Base-by-base conservation (phyloP, 139 green algal genomes). In the Eudorina sp. region DNA sequence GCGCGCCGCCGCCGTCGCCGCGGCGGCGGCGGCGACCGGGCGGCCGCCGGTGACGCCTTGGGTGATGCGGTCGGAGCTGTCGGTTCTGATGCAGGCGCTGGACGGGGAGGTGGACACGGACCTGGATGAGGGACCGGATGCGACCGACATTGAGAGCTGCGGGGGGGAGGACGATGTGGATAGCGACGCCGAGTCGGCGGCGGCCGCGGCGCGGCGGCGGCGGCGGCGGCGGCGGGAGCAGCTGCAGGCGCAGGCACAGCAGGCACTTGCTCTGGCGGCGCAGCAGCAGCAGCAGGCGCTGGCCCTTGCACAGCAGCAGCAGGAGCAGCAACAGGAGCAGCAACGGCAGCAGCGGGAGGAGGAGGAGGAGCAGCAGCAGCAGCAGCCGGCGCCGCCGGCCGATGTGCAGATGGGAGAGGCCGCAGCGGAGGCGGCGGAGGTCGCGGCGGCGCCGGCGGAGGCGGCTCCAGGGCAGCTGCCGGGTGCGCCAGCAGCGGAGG, bases 101-200 rank as follows among this genome's bases (percentile, higher is more conserved):
- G 81, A 87, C 4, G 21, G 8, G 3, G 81, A 87, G 81, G 41
- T 66, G 55, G 81, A 87, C 25, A 87, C 81, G 45, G 81, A 87
- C 43, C 14, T 51, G 19, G 81, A 87, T 31, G 81, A 87, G 45
- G 81, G 81, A 0, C 45, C 64, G 31, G 81, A 87, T 11, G 81
- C 81, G 19, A 87, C 81, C 4, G 81, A 87, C 34, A 19, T 86
- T 8, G 77, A 84, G 53, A 36, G 53, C 8, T 23, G 43, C 2
- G 34, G 46, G 1, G 51, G 34, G 2, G 48, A n/a, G 34, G 25
- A 40, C 5, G 31, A 46, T 4, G 79, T 62, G 58, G 48, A 41
- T 21, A 60, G 62, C 62, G 41, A 11, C 16, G 58, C 40, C 16
- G 16, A 11, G 27, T 0, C n/a, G 60, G 31, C 31, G n/a, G 9